Base-by-base conservation (phyloP, 768 basidiomycete genomes). In the Russula sp. region DNA sequence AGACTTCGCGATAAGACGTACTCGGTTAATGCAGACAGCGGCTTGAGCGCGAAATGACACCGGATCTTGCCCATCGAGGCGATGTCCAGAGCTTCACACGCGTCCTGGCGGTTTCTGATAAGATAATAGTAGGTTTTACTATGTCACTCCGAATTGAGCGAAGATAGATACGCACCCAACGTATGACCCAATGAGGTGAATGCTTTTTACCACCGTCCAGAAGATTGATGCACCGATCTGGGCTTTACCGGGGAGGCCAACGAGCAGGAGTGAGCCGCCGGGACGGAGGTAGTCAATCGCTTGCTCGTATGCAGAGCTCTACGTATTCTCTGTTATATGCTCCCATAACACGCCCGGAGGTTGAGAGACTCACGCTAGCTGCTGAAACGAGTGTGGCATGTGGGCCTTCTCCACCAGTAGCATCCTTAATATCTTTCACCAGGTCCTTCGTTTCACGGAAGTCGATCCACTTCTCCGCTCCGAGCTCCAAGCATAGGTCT, bases 381-480 rank as follows among this genome's bases (percentile, higher is more conserved):
- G 85, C 80, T 8, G 85, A 84, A 27, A 89, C 80, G 52, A 89
- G 70, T 0, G 85, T 79, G 1, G 84, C 80, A 71, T 94, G 91
- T 1, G 93, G 84, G 22, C 93, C 93, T 6, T 74, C 70, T 8
- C 90, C 91, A 34, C 74, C 84, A 0, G 86, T 85, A 0, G 82
- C 80, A 4, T 75, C 80, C 71, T 81, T 80, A 69, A 94, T 82
- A 14, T 85, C 86, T 27, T 72, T 75, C 53, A 88, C 84, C 57
- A 91, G 76, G 67, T 92, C 82, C 68, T 84, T 81, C 10, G 79
- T 79, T 69, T 82, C 75, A 60, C 78, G 82, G 76, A 89, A 95
- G 75, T 95, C 94, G 64, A 96, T 79, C 83, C 85, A 87, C 63
- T 79, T 79, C 68, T 91, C 87, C 0, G 87, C 88, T 32, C 91